These are phyloP conservation scores for Phytophthora macrochlamydospora DNA, from an alignment of 352 stramenopile genomes.

Conservation along the genomic window DNA sequence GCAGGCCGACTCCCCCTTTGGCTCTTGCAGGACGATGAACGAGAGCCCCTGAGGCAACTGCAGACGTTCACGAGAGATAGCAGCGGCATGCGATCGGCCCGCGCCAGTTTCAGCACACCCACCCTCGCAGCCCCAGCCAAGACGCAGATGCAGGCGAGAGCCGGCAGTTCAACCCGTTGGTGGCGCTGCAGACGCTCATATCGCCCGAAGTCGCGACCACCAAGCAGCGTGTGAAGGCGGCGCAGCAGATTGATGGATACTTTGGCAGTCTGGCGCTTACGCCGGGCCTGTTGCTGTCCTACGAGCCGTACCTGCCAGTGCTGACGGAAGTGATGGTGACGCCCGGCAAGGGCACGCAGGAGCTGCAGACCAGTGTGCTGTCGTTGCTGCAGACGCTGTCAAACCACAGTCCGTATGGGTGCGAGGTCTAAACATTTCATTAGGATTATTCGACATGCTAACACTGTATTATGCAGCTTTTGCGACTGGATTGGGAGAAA, in stretches of 20 bases:
- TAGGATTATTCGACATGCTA: neutral
- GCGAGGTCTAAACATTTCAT: constrained; percentile 1
- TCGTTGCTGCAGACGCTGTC: constrained; percentile 46
- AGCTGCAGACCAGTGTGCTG: constrained; percentile 46
- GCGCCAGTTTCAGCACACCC: neutral
- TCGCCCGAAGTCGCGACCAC: constrained; percentile 35
- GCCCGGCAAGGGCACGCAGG: constrained; percentile 29
- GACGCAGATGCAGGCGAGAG: constrained; percentile 4
- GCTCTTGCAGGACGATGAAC: constrained; percentile 29
- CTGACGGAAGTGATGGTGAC: constrained; percentile 44
- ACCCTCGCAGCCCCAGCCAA: neutral
- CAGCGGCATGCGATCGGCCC: constrained; percentile 2
- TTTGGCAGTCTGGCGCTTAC: constrained; percentile 31
- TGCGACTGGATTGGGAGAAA: constrained; percentile 59
- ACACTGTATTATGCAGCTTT: constrained; percentile 18
- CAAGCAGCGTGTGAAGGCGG: constrained; percentile 50
- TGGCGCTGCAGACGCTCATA: constrained; percentile 51
- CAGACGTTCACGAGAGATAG: constrained; percentile 7
- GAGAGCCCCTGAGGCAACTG: constrained; percentile 28
- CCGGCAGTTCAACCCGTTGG: constrained; percentile 42
- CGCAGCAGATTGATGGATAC: constrained; percentile 51
- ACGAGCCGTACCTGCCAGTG: constrained; percentile 56
- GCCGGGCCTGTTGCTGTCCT: constrained; percentile 39
- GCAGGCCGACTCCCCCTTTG: too few species aligned
- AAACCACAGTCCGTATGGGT: constrained; percentile 45